Conservation (phyloP, 305 asterid genomes). For the Rubia tinctorum region DNA sequence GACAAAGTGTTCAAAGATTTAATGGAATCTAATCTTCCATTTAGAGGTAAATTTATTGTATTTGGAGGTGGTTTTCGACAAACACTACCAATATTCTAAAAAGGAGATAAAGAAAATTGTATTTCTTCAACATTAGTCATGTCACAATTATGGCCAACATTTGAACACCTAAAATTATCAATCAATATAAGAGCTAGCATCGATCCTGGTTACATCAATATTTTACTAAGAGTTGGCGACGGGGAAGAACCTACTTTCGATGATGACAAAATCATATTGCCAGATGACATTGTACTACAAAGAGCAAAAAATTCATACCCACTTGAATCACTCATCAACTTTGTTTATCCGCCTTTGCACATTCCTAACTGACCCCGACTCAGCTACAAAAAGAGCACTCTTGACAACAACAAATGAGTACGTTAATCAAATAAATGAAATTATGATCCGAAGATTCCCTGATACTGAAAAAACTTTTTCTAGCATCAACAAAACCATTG, state of each 20-base stretch:
- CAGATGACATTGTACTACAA: not conserved
- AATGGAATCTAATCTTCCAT: too few species aligned
- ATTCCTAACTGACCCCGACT: not conserved
- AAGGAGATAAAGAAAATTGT: rapidly evolving
- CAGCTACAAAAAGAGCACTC: not conserved
- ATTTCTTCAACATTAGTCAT: not conserved
- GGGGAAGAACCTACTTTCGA: not conserved
- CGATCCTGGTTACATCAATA: not conserved
- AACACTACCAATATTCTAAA: not conserved
- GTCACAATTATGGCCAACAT: not conserved
- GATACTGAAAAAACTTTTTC: not conserved
- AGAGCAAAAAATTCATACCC: not conserved
- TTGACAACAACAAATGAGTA: not conserved
- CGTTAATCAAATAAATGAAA: not conserved
- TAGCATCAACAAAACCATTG: not conserved
- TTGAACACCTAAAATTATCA: not conserved
- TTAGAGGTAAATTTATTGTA: not conserved
- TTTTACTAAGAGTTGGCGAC: not conserved
- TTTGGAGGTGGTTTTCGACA: not conserved
- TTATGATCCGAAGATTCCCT: not conserved
- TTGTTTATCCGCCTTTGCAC: not conserved
- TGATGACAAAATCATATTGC: not conserved
- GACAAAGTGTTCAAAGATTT: not conserved
- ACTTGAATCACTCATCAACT: not conserved
- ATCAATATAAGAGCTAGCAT: not conserved